Evolutionary conservation across 2,329 filamentous ascomycete species (phyloP), one percentile per base, ranked within the genome.

Genomic region (Alternaria arborescens): DNA sequence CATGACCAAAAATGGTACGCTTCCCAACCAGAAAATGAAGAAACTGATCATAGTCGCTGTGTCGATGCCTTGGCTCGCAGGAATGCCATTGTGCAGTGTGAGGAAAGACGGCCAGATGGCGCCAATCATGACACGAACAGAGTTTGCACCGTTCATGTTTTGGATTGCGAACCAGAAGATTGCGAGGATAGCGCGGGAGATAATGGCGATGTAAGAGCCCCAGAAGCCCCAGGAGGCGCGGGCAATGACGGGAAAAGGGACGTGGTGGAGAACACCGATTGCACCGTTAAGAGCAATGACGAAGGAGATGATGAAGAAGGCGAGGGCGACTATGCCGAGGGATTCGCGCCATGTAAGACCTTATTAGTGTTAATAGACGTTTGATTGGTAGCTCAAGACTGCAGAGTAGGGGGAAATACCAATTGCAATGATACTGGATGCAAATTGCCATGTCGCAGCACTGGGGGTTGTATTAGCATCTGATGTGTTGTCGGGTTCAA

Each of bases 151-250:
- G 64, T 88, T 89, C 61, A 87, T 86, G 41, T 85, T 87, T 66
- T 90, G 87, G 47, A 91, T 89, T 0, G 88, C 87, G 54, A 90
- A 87, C 89, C 86, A 87, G 74, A 88, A 86, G 18, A 87, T 72
- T 5, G 85, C 85, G 4, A 87, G 81, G 57, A 87, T 83, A 40
- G 82, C 80, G 11, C 85, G 80, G 0, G 82, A 85, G 8, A 87
- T 68, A 53, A 87, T 84, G 24, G 84, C 81, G 38, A 87, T 77
- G 68, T 86, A 85, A 24, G 82, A 84, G 54, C 85, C 84, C 80
- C 82, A 86, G 75, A 86, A 87, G 0, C 86, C 86, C 80, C 85
- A 88, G 50, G 81, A 82, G 3, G 85, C 83, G 48, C 86, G 82
- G 0, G 83, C 82, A 26, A 86, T 81, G 8, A 87, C 85, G 0